Base-by-base conservation (phyloP, 805 yeast species). In the Yarrowia sp. region DNA sequence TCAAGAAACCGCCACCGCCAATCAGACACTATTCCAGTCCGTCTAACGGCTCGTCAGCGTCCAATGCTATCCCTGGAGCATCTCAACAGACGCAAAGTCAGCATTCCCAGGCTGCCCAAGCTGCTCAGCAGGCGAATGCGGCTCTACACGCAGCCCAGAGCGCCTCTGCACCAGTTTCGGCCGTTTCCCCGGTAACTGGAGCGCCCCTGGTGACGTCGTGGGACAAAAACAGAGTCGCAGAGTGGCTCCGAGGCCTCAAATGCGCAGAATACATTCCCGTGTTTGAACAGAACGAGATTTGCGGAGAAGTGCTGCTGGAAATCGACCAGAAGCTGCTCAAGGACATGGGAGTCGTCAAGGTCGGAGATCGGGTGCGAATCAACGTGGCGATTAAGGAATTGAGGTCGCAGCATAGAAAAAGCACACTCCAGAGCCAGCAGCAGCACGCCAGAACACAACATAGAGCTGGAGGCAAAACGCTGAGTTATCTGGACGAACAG, bases 301-400 rank as follows among this genome's bases (percentile, higher is more conserved):
- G 87, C 0, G 79, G 81, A 26, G 90, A 87, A 66, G 77, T 89
- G 8, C 72, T 89, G 8, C 79, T 86, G 5, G 89, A 86, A 70
- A 78, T 88, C 53, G 97, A 91, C 73, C 81, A 84, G 52, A 81
- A 79, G 8, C 85, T 92, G 0, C 82, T 94, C 69, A 85, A 83
- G 59, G 95, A 89, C 69, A 75, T 95, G 11, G 97, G 97, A 0
- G 77, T 94, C 11, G 71, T 73, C n/a, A 89, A 86, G 72, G 85
- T 94, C 15, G 98, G 98, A 0, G 98, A 95, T 76, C 80, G 97
- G 36, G 81, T 94, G 22, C 81, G 89, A 38, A 77, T 94, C 11
- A 86, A 88, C 73, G 80, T 85, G 15, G 87, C 89, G 22, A 81
- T 90, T 3, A 80, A 83, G 40, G 76, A 80, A 50, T 73, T 86